Evolutionary conservation across 495 filamentous ascomycete species (phyloP).

Genomic region (Lasiosphaeriaceae sp.): DNA sequence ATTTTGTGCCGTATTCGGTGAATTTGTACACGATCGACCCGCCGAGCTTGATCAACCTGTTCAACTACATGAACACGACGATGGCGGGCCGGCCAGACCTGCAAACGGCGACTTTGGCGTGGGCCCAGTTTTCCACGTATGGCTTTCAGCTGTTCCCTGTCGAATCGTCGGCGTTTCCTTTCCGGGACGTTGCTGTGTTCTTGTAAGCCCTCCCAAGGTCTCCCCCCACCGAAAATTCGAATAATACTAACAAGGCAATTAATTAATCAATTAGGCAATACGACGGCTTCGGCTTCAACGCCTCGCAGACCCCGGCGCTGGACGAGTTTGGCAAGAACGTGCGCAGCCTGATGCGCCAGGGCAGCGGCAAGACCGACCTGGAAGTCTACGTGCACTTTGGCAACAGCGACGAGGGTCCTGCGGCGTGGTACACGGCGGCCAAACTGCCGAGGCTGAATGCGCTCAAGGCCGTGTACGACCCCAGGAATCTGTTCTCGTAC

Average conservation of each 20-base stretch:
- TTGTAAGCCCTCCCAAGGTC: neutral
- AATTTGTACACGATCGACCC: neutral
- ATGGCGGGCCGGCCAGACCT: neutral
- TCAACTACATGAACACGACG: neutral
- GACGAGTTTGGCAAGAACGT: neutral
- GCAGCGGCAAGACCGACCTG: conserved; percentile 4
- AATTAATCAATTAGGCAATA: neutral
- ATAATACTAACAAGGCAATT: neutral
- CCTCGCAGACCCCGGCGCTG: neutral
- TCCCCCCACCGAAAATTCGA: neutral
- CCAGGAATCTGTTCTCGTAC: conserved; percentile 7
- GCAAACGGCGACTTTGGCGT: neutral
- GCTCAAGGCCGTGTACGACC: conserved; percentile 33
- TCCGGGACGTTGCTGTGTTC: neutral
- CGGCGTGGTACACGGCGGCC: conserved; percentile 18
- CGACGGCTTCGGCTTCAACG: neutral
- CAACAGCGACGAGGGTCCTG: conserved; percentile 33
- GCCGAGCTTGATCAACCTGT: neutral
- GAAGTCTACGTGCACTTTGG: conserved; percentile 33
- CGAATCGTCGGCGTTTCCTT: neutral
- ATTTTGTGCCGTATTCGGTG: neutral
- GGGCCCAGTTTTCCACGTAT: neutral
- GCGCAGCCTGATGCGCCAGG: neutral
- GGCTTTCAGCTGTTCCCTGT: neutral
- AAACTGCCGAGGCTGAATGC: conserved; percentile 26